Conservation (phyloP, 495 filamentous ascomycete species). For the Beverwykella pulmonaria region DNA sequence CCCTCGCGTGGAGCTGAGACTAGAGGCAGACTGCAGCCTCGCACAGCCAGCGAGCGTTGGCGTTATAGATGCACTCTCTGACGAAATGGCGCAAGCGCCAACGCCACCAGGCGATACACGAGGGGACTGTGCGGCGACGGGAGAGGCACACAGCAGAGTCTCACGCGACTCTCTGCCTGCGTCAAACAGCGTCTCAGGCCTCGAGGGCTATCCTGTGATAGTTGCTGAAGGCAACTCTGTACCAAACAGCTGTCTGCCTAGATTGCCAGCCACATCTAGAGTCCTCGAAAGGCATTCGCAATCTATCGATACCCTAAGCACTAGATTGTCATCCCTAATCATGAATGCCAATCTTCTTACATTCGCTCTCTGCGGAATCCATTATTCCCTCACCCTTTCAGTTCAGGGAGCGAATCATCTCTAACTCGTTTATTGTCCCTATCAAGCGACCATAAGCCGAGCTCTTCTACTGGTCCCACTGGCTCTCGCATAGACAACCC, state of each 20-base stretch:
- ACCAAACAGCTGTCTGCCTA: neutral
- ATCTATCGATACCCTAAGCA: no score
- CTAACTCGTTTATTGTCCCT: no score
- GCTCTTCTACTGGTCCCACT: no score
- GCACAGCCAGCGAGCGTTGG: no score
- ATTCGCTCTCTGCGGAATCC: neutral
- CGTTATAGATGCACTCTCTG: neutral
- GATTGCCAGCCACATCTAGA: no score
- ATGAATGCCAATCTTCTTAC: neutral
- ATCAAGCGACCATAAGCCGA: no score
- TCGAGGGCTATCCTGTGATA: neutral
- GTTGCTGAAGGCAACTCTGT: neutral
- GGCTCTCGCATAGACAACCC: neutral
- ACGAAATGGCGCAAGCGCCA: slow-evolving; percentile 3
- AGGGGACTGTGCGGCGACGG: neutral
- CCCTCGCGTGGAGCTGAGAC: neutral
- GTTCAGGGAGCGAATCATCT: no score
- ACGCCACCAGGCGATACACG: neutral
- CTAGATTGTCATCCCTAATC: no score
- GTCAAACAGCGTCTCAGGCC: neutral
- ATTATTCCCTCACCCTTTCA: no score
- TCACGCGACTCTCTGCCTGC: neutral
- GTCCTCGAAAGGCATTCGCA: no score
- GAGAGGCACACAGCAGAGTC: neutral
- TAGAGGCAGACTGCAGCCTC: neutral